These are phyloP conservation scores for Fusarium xylarioides DNA, from an alignment of 2,329 filamentous ascomycete species.

Conservation along the genomic window DNA sequence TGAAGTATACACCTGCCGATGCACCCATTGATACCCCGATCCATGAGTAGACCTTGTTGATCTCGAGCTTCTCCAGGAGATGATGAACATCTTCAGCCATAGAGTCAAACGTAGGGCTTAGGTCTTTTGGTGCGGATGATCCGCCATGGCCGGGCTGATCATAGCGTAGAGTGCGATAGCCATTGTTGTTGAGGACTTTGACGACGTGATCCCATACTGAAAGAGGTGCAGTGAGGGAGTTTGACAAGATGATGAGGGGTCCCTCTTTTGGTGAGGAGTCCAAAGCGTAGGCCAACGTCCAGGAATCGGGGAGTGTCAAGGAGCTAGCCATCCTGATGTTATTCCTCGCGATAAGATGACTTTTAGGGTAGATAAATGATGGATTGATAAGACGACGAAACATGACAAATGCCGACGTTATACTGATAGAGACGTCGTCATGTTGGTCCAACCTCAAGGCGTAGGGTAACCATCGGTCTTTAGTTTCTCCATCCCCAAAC, in stretches of 20 bases:
- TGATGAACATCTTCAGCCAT: constrained; percentile 50
- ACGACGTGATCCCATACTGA: constrained; percentile 53
- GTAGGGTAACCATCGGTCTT: background rate
- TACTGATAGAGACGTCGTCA: background rate
- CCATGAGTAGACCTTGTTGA: constrained; percentile 51
- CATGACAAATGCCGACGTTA: background rate
- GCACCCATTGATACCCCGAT: constrained; percentile 58
- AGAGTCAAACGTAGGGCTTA: constrained; percentile 51
- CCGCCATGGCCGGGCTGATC: constrained; percentile 55
- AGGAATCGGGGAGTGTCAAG: constrained; percentile 41
- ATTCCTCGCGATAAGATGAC: background rate
- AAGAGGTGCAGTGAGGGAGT: constrained; percentile 50
- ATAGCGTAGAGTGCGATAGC: constrained; percentile 54
- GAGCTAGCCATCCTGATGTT: constrained; percentile 30
- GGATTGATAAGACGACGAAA: background rate
- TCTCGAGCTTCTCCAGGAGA: constrained; percentile 47
- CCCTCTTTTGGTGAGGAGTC: constrained; percentile 36
- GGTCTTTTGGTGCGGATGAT: constrained; percentile 47
- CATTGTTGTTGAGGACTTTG: constrained; percentile 44
- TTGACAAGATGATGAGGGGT: constrained; percentile 51
- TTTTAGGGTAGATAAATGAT: background rate
- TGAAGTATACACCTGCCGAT: constrained; percentile 52
- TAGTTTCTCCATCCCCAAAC: constrained; percentile 3
- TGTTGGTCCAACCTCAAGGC: background rate
- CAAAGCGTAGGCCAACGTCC: constrained; percentile 44